A percentile compares a stretch with the other conserved stretches of the same genome.
phyloP scores from a whole-genome alignment of 164 flowering plant genomes.

The Chimonanthus salicifolius region DNA sequence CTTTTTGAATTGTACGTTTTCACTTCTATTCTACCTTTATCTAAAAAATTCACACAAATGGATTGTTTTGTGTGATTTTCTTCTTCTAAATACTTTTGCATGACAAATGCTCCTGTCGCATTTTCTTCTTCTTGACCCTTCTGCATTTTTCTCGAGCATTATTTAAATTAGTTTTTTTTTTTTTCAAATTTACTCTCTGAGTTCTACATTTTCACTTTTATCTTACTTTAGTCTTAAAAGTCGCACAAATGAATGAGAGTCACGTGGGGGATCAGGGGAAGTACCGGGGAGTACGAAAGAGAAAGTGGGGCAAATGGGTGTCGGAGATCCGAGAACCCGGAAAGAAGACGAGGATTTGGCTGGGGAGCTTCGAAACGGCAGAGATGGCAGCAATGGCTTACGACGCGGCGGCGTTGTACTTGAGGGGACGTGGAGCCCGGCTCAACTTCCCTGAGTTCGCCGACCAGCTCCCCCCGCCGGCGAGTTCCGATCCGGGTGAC shows the following conservation, averaged over 20 bases:
- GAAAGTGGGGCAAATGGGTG: constrained; percentile 68
- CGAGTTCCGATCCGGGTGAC: constrained; percentile 27
- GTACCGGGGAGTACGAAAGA: constrained; percentile 39
- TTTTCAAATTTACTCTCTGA: too few relatives aligned
- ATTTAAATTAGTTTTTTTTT: too few relatives aligned
- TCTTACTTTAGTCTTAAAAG: too few relatives aligned
- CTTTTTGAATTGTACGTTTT: too few relatives aligned
- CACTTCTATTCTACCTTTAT: too few relatives aligned
- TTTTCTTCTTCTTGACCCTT: too few relatives aligned
- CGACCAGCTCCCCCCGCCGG: constrained; percentile 29
- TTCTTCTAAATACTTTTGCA: too few relatives aligned
- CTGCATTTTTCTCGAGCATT: too few relatives aligned
- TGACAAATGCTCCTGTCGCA: too few relatives aligned
- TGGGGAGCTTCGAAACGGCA: constrained; percentile 46
- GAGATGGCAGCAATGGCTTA: constrained; percentile 57
- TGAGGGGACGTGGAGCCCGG: constrained; percentile 29
- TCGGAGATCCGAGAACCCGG: constrained; percentile 57
- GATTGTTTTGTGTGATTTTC: too few relatives aligned
- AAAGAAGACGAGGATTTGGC: constrained; percentile 45
- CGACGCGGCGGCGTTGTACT: constrained; percentile 40
- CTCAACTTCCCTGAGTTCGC: constrained; percentile 49
- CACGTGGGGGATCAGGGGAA: not conserved
- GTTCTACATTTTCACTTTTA: too few relatives aligned
- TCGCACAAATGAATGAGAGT: not conserved
- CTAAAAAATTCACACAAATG: too few relatives aligned